Evolutionary conservation across 169 alveolate genomes (phyloP), one percentile per base, ranked within the genome.

Genomic region (Nephromyces sp.): DNA sequence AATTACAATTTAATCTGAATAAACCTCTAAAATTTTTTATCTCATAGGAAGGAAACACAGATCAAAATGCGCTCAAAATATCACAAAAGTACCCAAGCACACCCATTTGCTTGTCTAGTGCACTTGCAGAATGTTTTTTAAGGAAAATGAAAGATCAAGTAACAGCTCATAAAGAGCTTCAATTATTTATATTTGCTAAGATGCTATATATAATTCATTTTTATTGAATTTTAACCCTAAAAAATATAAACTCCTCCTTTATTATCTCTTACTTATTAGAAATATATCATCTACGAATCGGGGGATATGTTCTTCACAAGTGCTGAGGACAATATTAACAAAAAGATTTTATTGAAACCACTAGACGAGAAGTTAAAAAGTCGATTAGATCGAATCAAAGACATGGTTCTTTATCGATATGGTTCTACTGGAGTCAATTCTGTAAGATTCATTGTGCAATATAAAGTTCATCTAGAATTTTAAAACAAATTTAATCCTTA

Each of bases 381-480:
- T 25, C 52, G 88, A 35, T 72, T 86, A 32, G 79, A 77, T 29
- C 82, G 83, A 68, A 81, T 86, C 25, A 33, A 77, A n/a, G 89
- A 86, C 61, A 69, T 86, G 80, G 89, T 86, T 31, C 70, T 86
- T 3, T 86, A 75, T 70, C 77, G 91, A 52, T 74, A 82, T 74
- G 91, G 91, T 27, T 62, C 77, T 34, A 83, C 91, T 3, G 91
- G 91, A 21, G 86, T 86, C 32, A 70, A 70, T 21, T 65, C 43
- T 66, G 81, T 74, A 4, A 8, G 73, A 27, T 52, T 5, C 63
- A 35, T 57, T 1, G 4, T 43, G 72, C 75, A 33, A 52, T 32
- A 24, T 30, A 1, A 22, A 52, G 32, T 21, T 35, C 27, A 22
- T 4, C 72, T 66, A 25, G 74, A 30, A 0, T 52, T 33, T 34